Evolutionary conservation across 2,329 filamentous ascomycete genomes (phyloP).

Genomic region (Rugonectria rugulosa): DNA sequence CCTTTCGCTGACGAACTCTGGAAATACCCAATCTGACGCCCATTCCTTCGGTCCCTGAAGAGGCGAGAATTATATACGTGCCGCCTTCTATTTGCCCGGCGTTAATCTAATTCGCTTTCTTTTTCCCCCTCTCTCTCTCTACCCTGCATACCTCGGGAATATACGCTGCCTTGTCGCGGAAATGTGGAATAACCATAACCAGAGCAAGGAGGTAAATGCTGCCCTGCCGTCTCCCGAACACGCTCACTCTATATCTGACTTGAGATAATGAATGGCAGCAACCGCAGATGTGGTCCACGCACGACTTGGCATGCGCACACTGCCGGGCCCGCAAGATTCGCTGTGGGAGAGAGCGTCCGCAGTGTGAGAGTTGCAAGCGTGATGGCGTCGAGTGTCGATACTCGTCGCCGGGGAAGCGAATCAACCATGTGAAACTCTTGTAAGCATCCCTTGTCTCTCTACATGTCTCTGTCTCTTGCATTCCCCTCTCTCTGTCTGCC

Average conservation of each 20-base stretch:
- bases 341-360: slow-evolving; percentile 38
- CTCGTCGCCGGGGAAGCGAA: slow-evolving; percentile 39
- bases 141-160: not conserved
- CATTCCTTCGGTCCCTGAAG: not conserved
- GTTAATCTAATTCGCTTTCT: too few relatives aligned
- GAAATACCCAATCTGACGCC: not conserved
- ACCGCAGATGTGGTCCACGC: slow-evolving; percentile 40
- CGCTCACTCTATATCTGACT: slow-evolving; percentile 23
- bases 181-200: slow-evolving; percentile 36
- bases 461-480: too few relatives aligned
- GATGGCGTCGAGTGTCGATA: slow-evolving; percentile 41
- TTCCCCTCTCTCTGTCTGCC: too few relatives aligned
- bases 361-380: slow-evolving; percentile 40
- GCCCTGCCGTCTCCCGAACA: not conserved
- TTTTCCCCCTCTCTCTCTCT: not conserved
- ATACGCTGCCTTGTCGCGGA: not conserved
- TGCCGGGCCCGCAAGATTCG: slow-evolving; percentile 39
- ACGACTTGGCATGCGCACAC: slow-evolving; percentile 39
- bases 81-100: not conserved
- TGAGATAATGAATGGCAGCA: slow-evolving; percentile 18
- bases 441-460: slow-evolving; percentile 22
- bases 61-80: slow-evolving; percentile 18
- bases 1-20: slow-evolving; percentile 4
- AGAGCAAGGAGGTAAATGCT: slow-evolving; percentile 33
- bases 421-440: slow-evolving; percentile 41